These are phyloP conservation scores for Mycosphaerella sp. DNA, from an alignment of 2,329 filamentous ascomycete genomes.

Conservation along the genomic window DNA sequence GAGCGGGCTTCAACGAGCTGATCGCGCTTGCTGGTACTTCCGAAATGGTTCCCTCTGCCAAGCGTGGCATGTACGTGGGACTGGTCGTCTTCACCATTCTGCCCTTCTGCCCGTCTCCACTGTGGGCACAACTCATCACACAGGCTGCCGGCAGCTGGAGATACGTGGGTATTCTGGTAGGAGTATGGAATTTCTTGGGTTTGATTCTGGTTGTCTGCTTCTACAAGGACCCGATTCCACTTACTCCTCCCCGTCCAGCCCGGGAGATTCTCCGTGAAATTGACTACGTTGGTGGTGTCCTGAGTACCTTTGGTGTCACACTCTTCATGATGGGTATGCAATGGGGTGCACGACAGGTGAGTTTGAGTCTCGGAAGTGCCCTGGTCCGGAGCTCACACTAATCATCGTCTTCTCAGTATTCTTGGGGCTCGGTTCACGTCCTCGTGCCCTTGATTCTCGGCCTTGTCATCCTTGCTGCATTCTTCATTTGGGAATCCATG, in stretches of 20 bases:
- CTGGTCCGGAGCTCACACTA: not conserved
- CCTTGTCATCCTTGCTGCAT: constrained; percentile 28
- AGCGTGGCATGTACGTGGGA: constrained; percentile 58
- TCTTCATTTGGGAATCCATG: constrained; percentile 32
- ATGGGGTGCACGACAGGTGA: constrained; percentile 25
- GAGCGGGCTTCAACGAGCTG: constrained; percentile 62
- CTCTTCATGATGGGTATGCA: constrained; percentile 45
- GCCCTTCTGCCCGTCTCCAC: constrained; percentile 56
- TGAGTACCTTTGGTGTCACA: constrained; percentile 47
- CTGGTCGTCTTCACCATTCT: constrained; percentile 56
- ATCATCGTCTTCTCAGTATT: constrained; percentile 22
- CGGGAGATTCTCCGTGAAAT: constrained; percentile 42
- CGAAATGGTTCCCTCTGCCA: constrained; percentile 59
- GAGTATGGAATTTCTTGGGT: constrained; percentile 47
- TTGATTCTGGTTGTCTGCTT: constrained; percentile 47
- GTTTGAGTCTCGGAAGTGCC: not conserved
- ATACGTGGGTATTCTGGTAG: constrained; percentile 49
- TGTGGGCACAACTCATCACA: constrained; percentile 56
- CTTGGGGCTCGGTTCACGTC: constrained; percentile 30
- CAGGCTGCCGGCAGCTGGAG: constrained; percentile 45
- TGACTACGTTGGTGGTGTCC: constrained; percentile 48
- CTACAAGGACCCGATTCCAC: constrained; percentile 47
- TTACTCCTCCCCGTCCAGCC: constrained; percentile 37
- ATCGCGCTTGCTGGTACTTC: constrained; percentile 62
- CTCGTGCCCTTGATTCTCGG: constrained; percentile 33